Conservation (phyloP, 1,139 yeast species). For the Pichia sp. region DNA sequence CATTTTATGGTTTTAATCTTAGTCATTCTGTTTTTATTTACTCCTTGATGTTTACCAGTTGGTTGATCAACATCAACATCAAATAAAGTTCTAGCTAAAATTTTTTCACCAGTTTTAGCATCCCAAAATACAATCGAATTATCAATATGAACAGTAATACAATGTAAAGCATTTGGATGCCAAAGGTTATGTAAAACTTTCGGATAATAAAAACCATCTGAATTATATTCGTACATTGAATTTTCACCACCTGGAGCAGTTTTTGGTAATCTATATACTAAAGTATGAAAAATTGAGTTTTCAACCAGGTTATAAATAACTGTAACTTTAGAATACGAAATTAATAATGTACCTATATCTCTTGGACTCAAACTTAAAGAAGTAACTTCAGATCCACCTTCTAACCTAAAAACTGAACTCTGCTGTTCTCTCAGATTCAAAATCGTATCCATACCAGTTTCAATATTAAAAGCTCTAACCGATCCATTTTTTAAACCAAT, state of each 20-base stretch:
- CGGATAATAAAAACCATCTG: constrained; percentile 34
- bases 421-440: constrained; percentile 70
- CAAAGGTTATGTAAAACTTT: constrained; percentile 59
- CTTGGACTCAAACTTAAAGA: constrained; percentile 80
- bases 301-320: constrained; percentile 62
- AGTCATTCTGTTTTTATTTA: constrained; percentile 31
- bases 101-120: constrained; percentile 61
- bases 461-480: constrained; percentile 74
- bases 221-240: constrained; percentile 33
- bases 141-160: constrained; percentile 72
- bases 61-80: constrained; percentile 62
- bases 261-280: constrained; percentile 55
- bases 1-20: constrained; percentile 46
- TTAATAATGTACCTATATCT: constrained; percentile 71
- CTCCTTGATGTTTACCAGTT: constrained; percentile 18
- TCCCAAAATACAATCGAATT: constrained; percentile 93
- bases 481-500: constrained; percentile 78
- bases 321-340: constrained; percentile 67
- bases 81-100: constrained; percentile 68
- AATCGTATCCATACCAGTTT: constrained; percentile 62
- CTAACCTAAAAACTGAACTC: constrained; percentile 44
- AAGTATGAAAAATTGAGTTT: constrained; percentile 48
- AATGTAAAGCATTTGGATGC: constrained; percentile 91
- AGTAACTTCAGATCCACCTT: constrained; percentile 53
- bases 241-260: constrained; percentile 62